Conservation (phyloP, 2,329 filamentous ascomycete species). For the Trichoderma sp. region DNA sequence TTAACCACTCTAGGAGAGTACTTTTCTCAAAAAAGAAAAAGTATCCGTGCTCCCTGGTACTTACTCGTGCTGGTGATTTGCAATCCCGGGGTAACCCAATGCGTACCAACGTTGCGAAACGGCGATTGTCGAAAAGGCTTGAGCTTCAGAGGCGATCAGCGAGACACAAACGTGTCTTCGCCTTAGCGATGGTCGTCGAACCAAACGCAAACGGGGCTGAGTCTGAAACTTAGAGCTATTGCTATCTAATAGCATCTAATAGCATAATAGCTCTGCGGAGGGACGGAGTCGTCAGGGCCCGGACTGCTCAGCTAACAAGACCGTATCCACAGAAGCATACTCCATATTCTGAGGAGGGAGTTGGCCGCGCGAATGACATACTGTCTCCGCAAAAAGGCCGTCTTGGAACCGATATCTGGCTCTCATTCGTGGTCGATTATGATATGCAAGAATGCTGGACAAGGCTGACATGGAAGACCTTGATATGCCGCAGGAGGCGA, state of each 20-base stretch:
- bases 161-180: not conserved
- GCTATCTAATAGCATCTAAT: not conserved
- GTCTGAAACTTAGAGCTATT: slow-evolving; percentile 1
- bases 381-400: slow-evolving; percentile 83
- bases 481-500: slow-evolving; percentile 32
- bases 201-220: not conserved
- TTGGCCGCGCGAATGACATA: slow-evolving; percentile 62
- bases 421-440: slow-evolving; percentile 47
- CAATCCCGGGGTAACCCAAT: not conserved
- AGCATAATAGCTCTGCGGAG: not conserved
- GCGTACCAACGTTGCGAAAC: not conserved
- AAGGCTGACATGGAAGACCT: slow-evolving; percentile 63
- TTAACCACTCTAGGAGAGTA: not conserved
- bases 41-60: not conserved
- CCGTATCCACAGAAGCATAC: slow-evolving; percentile 49
- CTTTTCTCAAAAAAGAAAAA: not conserved
- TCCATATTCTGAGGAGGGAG: slow-evolving; percentile 72
- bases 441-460: slow-evolving; percentile 75
- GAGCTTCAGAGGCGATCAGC: not conserved
- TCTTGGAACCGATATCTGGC: slow-evolving; percentile 63
- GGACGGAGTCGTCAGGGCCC: not conserved
- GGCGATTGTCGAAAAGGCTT: not conserved
- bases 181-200: not conserved
- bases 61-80: not conserved
- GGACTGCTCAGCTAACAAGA: not conserved